Percentiles rank a stretch among this genome's conserved stretches.
phyloP scores from a whole-genome alignment of 345 rosid genomes.

The Atalantia buxifolia region DNA sequence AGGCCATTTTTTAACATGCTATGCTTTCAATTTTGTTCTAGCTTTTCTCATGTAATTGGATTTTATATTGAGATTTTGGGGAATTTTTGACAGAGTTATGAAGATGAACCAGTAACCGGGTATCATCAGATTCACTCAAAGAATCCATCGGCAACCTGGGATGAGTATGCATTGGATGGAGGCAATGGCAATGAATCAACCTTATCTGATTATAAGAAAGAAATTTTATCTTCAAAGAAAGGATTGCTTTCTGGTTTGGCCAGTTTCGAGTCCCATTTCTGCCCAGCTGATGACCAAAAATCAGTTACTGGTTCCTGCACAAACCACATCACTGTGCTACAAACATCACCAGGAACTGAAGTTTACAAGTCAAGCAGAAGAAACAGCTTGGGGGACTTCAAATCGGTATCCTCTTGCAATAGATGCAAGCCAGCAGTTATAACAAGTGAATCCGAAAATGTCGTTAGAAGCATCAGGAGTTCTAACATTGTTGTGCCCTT shows the following conservation, averaged over 20 bases:
- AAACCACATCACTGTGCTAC: conserved; percentile 34
- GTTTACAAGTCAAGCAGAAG: conserved; percentile 45
- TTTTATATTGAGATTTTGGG: not conserved
- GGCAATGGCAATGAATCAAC: conserved; percentile 41
- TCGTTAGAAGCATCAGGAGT: conserved; percentile 37
- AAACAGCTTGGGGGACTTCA: conserved; percentile 57
- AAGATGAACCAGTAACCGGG: conserved; percentile 56
- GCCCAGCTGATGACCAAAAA: conserved; percentile 55
- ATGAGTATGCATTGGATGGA: conserved; percentile 51
- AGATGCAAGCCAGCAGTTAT: conserved; percentile 55
- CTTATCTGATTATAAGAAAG: conserved; percentile 55
- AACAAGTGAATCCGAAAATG: conserved; percentile 33
- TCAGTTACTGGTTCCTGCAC: conserved; percentile 42
- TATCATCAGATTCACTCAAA: conserved; percentile 38
- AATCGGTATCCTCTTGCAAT: conserved; percentile 69
- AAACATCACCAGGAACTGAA: conserved; percentile 43
- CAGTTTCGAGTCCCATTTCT: conserved; percentile 42
- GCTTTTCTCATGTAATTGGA: not conserved
- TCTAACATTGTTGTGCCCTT: conserved; percentile 75
- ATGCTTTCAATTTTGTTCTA: not conserved
- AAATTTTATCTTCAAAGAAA: conserved; percentile 55
- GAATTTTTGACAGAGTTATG: conserved; percentile 65
- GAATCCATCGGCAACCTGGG: conserved; percentile 69
- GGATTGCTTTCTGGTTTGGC: conserved; percentile 35
- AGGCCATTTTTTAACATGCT: not conserved